Evolutionary conservation across 2,329 filamentous ascomycete genomes (phyloP).

Genomic region (Aspergillus novofumigatus): DNA sequence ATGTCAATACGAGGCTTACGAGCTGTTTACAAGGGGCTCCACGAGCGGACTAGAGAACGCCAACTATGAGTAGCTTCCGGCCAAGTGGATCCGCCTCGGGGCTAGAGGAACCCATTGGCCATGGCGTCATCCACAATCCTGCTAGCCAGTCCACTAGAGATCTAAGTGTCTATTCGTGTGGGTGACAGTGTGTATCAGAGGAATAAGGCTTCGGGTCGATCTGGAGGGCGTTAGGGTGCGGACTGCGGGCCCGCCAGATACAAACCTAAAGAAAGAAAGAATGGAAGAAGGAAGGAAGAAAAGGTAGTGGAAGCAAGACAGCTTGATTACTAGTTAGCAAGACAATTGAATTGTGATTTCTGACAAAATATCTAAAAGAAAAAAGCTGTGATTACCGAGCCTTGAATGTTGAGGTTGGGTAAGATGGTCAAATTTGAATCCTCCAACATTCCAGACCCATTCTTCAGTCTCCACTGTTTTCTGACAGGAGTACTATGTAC

Average conservation of each 20-base stretch:
- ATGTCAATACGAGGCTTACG: neutral
- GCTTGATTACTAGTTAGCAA: slow-evolving; percentile 10
- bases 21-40: neutral
- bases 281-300: neutral
- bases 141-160: slow-evolving; percentile 7
- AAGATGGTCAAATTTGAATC: neutral
- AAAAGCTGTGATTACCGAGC: neutral
- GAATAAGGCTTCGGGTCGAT: slow-evolving; percentile 20
- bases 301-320: neutral
- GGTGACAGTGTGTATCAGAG: neutral
- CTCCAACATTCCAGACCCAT: neutral
- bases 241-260: slow-evolving; percentile 9
- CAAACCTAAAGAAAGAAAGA: slow-evolving; percentile 3
- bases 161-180: neutral
- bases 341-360: slow-evolving; percentile 6
- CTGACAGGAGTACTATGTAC: neutral
- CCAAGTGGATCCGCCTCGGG: slow-evolving; percentile 27
- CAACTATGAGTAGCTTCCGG: slow-evolving; percentile 35
- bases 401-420: neutral
- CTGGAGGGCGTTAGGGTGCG: slow-evolving; percentile 18
- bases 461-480: neutral
- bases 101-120: slow-evolving; percentile 7
- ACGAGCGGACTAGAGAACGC: slow-evolving; percentile 18
- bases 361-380: neutral
- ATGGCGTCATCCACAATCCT: slow-evolving; percentile 4